Evolutionary conservation across 768 basidiomycete genomes (phyloP), one percentile per base, ranked within the genome.

Genomic region (Amanita fuliginea): DNA sequence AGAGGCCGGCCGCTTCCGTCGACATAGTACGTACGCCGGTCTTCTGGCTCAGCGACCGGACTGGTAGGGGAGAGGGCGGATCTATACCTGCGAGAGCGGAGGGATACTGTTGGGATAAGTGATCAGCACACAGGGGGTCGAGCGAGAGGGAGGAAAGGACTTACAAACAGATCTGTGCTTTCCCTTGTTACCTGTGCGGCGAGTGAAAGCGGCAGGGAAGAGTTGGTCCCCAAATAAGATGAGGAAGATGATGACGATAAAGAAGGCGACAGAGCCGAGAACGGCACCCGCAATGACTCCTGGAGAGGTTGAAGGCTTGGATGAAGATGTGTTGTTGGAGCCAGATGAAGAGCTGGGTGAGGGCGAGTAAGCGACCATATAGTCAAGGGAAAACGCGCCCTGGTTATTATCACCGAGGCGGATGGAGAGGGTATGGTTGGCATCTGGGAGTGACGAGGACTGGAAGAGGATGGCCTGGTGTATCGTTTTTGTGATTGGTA

Each of bases 1-100:
- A 46, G 11, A 8, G 45, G 45, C 8, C 32, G 45, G 4, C 45
- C 45, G 19, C 45, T 46, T 7, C 45, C 45, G 32, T 46, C 45
- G 13, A 46, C 45, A 21, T 46, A 46, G 32, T 46, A 32, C 13
- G 28, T 16, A 6, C 45, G 16, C 14, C 26, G 26, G 19, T 32
- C 45, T 10, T 46, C 26, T 19, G 19, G 30, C 13, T 28, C 11
- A 7, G 32, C 33, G 3, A 1, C 5, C 9, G 39, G 10, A n/a
- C 21, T 40, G 2, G 32, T 32, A 2, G 32, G 32, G 4, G 32
- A 32, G 32, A 32, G 32, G 4, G 32, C 11, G 32, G 39, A 40
- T 11, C 16, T 19, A 21, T 21, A 21, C 11, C 16, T 19, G 18
- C 21, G 39, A 40, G 39, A 40, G 4, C 9, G 39, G 19, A 40